Base-by-base conservation (phyloP, 352 stramenopile species). In the Pythium plurisporium region DNA sequence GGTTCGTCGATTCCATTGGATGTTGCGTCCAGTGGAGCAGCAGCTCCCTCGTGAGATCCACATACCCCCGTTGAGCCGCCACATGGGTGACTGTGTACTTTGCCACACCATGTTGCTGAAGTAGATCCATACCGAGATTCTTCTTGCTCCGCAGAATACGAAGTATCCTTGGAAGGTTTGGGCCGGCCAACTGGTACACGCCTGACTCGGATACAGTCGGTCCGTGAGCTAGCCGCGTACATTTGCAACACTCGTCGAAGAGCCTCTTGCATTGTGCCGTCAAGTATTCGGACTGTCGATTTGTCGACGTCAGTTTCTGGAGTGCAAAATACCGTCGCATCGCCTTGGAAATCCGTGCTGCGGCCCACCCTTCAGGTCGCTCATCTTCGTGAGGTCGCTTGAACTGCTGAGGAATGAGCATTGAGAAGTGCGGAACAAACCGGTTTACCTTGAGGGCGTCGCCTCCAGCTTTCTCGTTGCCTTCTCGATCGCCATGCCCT, bases 171-270 rank as follows among this genome's bases (percentile, higher is more conserved):
- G 80, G 77, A 0, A 90, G 40, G 57, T 92, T 85, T 0, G 82
- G 82, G 5, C 72, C 80, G 3, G 74, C 80, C 34, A 92, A 64
- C n/a, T 78, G 70, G 7, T 86, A 69, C 4, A 89, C 68, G 0
- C 82, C 78, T 23, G 78, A 79, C n/a, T 82, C 69, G 1, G 72
- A 87, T 26, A 69, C 69, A 5, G 59, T 70, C 0, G 79, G 76
- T 0, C 82, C 80, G 34, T 78, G 69, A 4, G 76, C 64, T 5
- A 91, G 64, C 11, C 76, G 78, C 1, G 59, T 71, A 31, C 80
- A 89, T 57, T 81, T 78, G 53, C 80, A 85, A 54, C 82, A 92
- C 55, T 92, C 80, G 8, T 89, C 76, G 48, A 87, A 92, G 3
- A 92, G 65, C 22, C 74, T 73, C 49, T 88, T 91, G 59, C 72